Percentiles rank a stretch among this genome's conserved stretches.
Conservation (phyloP, 768 basidiomycete genomes). For the Boletus pseudopeckii region DNA sequence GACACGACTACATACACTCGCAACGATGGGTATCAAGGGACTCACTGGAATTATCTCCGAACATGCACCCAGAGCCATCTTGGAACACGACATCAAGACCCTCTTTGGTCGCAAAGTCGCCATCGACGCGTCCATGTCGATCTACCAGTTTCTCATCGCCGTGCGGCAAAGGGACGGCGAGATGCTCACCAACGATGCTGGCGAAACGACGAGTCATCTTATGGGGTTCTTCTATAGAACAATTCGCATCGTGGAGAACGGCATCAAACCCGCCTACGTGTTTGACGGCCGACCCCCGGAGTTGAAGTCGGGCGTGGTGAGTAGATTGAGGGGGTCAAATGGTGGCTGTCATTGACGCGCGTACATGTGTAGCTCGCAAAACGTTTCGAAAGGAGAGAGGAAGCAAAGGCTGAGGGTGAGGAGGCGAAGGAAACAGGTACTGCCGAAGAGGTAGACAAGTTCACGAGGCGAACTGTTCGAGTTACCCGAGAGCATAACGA, state of each 20-base stretch:
- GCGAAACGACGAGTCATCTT: constrained; percentile 96
- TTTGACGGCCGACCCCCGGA: constrained; percentile 99
- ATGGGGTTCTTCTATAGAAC: constrained; percentile 99
- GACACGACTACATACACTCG: background rate
- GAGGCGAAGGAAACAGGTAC: constrained; percentile 98
- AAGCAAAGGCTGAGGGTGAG: constrained; percentile 91
- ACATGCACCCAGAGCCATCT: constrained; percentile 83
- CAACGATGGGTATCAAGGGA: constrained; percentile 89
- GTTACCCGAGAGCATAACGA: constrained; percentile 96
- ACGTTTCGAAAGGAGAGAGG: constrained; percentile 86
- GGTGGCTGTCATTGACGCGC: background rate
- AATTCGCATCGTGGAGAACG: constrained; percentile 96
- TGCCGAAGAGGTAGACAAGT: constrained; percentile 86
- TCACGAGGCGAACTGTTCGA: constrained; percentile 86
- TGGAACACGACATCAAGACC: constrained; percentile 92
- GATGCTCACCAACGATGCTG: constrained; percentile 94
- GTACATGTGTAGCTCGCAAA: constrained; percentile 71
- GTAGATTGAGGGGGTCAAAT: constrained; percentile 32
- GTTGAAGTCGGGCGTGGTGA: constrained; percentile 92
- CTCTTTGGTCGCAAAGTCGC: constrained; percentile 98
- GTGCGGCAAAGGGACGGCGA: constrained; percentile 96
- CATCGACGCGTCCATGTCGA: constrained; percentile 96
- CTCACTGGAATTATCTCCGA: constrained; percentile 86
- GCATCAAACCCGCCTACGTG: constrained; percentile 96
- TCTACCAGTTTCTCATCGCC: constrained; percentile 97